Conservation (phyloP, 495 filamentous ascomycete species). For the Corynascus novoguineensis region DNA sequence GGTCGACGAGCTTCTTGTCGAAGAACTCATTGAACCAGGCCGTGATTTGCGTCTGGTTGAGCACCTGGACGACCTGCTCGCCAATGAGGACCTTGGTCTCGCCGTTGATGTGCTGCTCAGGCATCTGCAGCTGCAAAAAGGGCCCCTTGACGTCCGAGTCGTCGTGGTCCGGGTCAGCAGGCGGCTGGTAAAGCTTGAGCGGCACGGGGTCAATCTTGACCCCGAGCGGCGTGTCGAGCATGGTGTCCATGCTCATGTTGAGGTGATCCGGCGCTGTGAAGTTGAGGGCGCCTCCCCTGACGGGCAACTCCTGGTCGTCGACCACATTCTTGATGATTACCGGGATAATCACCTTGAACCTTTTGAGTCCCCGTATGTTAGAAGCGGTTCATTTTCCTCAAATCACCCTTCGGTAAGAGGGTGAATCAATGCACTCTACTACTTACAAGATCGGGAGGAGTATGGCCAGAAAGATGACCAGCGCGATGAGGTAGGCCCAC, state of each 20-base stretch:
- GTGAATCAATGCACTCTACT: too few species aligned
- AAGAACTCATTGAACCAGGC: slow-evolving; percentile 37
- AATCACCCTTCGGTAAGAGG: not conserved
- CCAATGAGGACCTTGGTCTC: slow-evolving; percentile 33
- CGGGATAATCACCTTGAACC: slow-evolving; percentile 10
- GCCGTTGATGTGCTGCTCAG: slow-evolving; percentile 13
- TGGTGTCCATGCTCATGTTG: slow-evolving; percentile 1
- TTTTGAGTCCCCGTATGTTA: not conserved
- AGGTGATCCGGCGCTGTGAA: slow-evolving; percentile 2
- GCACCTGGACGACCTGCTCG: slow-evolving; percentile 34
- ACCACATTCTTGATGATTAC: slow-evolving; percentile 10
- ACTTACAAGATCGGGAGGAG: slow-evolving; percentile 6
- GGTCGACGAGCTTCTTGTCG: slow-evolving; percentile 28
- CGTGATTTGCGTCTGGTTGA: slow-evolving; percentile 37
- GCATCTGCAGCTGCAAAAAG: slow-evolving; percentile 12
- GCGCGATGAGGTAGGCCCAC: slow-evolving; percentile 6
- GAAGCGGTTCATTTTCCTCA: not conserved
- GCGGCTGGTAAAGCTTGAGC: not conserved
- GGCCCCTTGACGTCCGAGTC: not conserved
- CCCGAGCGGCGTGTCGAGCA: slow-evolving; percentile 7
- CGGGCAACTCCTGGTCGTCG: slow-evolving; percentile 7
- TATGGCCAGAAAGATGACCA: slow-evolving; percentile 3
- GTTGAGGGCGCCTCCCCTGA: slow-evolving; percentile 5
- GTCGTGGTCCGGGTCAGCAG: not conserved
- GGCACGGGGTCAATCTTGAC: slow-evolving; percentile 11